A percentile compares a stretch with the other conserved stretches of the same genome.
Evolutionary conservation across 2,329 filamentous ascomycete genomes (phyloP).

Genomic region (Penicillium sp.): DNA sequence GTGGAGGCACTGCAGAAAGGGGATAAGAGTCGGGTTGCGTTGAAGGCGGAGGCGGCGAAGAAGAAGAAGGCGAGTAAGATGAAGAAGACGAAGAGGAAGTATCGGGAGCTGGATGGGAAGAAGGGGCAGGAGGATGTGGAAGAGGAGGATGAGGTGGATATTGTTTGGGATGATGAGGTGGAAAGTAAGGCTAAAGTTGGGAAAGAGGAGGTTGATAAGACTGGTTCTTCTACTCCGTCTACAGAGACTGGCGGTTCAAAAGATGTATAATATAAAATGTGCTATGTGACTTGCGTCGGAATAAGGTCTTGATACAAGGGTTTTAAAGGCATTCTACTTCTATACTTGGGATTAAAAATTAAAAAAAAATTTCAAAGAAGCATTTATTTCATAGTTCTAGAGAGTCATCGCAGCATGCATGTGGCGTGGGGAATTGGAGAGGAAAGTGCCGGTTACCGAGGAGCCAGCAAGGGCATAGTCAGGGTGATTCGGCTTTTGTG

Average conservation of each 20-base stretch:
- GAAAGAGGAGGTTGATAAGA: background rate
- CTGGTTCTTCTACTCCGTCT: background rate
- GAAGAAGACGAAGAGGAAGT: slow-evolving; percentile 50
- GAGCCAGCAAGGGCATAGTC: background rate
- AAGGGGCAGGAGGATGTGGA: slow-evolving; percentile 20
- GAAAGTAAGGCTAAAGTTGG: background rate
- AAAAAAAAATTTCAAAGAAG: slow-evolving; percentile 4
- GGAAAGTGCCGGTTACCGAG: background rate
- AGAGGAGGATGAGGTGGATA: slow-evolving; percentile 12
- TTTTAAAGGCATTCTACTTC: background rate
- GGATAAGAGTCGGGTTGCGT: slow-evolving; percentile 71
- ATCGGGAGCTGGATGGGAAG: slow-evolving; percentile 39
- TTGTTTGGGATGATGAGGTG: slow-evolving; percentile 14
- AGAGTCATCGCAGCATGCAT: slow-evolving; percentile 13
- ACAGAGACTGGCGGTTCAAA: background rate
- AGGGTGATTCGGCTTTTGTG: slow-evolving; percentile 7
- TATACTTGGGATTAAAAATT: background rate
- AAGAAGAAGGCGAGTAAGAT: slow-evolving; percentile 47
- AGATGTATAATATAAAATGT: background rate
- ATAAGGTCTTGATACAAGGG: background rate
- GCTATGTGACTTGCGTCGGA: background rate
- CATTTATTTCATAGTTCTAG: slow-evolving; percentile 14
- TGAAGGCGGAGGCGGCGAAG: slow-evolving; percentile 85
- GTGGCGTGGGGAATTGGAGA: slow-evolving; percentile 1
- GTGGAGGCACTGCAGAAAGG: slow-evolving; percentile 77